Evolutionary conservation across 2,329 filamentous ascomycete species (phyloP).

Genomic region (Microcyclospora pomicola): DNA sequence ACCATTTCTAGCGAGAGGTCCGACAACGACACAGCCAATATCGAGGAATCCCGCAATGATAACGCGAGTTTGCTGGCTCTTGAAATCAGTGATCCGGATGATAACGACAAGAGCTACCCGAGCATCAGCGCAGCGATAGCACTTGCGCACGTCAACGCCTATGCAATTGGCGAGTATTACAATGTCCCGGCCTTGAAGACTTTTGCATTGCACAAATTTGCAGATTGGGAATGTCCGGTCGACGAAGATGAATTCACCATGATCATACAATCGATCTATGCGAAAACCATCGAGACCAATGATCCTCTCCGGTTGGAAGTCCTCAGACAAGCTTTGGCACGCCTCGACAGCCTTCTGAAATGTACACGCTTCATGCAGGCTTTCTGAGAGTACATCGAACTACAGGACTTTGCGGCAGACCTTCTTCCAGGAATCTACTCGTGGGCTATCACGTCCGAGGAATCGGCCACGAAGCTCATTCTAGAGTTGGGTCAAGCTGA

Average conservation of each 20-base stretch:
- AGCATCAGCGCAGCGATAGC: background rate
- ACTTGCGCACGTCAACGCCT: conserved; percentile 5
- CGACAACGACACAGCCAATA: background rate
- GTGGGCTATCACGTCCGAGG: too few species aligned
- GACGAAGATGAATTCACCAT: conserved; percentile 1
- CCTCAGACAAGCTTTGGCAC: background rate
- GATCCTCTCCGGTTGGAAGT: conserved; percentile 3
- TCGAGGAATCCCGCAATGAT: background rate
- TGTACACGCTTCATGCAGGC: too few species aligned
- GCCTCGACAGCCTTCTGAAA: too few species aligned
- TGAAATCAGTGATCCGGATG: too few species aligned
- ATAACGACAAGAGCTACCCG: too few species aligned
- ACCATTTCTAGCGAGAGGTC: background rate
- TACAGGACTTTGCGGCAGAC: too few species aligned
- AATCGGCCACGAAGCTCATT: too few species aligned
- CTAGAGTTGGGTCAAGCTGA: too few species aligned
- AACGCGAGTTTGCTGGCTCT: too few species aligned
- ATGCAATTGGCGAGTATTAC: conserved; percentile 6
- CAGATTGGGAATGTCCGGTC: background rate
- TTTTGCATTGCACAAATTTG: conserved; percentile 4
- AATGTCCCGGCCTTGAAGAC: conserved; percentile 3
- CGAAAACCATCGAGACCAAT: background rate
- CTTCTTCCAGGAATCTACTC: too few species aligned
- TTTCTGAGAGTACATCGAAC: too few species aligned
- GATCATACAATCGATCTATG: conserved; percentile 1